Evolutionary conservation across 2,329 filamentous ascomycete genomes (phyloP).

Genomic region (Pseudogymnoascus sp.): DNA sequence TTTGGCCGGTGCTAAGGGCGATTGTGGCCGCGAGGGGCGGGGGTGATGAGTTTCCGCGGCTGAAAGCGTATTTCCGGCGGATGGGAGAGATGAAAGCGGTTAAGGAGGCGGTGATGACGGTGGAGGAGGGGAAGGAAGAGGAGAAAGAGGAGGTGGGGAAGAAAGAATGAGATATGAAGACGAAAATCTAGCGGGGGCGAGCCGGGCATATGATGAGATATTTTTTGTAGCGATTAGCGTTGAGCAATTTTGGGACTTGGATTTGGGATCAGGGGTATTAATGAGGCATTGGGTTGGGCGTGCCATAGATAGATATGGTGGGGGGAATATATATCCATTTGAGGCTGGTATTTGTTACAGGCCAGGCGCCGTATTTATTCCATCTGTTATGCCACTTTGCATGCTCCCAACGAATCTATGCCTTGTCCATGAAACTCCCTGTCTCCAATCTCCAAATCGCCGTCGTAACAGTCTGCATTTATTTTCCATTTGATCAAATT

Average conservation of each 20-base stretch:
- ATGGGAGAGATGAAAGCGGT: slow-evolving; percentile 13
- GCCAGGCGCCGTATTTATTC: not conserved
- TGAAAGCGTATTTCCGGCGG: slow-evolving; percentile 19
- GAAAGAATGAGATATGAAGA: not conserved
- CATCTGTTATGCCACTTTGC: not conserved
- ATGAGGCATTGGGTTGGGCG: not conserved
- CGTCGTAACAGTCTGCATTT: not conserved
- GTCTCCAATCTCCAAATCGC: not conserved
- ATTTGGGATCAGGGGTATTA: not conserved
- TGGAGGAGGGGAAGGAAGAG: not conserved
- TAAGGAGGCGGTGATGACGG: not conserved
- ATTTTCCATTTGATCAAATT: not conserved
- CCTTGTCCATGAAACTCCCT: not conserved
- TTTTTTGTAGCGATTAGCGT: not conserved
- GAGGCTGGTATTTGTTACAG: not conserved
- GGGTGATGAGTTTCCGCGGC: slow-evolving; percentile 26
- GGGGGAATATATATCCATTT: not conserved
- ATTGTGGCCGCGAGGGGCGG: slow-evolving; percentile 33
- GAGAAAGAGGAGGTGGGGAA: not conserved
- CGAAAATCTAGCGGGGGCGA: not conserved
- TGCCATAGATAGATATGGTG: not conserved
- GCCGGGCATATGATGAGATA: not conserved
- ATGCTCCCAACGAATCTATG: not conserved
- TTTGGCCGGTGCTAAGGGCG: slow-evolving; percentile 48
- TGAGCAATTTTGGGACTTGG: not conserved